Evolutionary conservation across 192 early-diverging fungal genomes (phyloP).

Genomic region (Backusella luteola): DNA sequence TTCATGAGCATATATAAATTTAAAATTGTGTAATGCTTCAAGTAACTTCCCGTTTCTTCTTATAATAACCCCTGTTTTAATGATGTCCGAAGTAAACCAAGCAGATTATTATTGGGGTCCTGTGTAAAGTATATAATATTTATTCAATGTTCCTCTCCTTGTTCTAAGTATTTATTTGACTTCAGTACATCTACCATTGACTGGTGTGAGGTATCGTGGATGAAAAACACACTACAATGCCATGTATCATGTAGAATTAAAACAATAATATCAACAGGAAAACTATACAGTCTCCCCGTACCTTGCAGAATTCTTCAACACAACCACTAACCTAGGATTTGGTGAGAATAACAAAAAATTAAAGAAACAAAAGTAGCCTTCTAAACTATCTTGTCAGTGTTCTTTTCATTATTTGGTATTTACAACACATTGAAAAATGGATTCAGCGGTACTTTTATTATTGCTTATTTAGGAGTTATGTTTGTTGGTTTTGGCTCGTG

Average conservation of each 20-base stretch:
- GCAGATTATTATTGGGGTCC: constrained; percentile 21
- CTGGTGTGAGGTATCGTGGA: constrained; percentile 65
- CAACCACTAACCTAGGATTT: constrained; percentile 67
- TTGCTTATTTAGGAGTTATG: constrained; percentile 58
- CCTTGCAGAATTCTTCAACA: constrained; percentile 82
- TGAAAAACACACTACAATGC: constrained; percentile 17
- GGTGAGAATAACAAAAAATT: constrained; percentile 17
- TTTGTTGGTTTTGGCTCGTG: constrained; percentile 67
- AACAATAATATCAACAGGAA: constrained; percentile 40
- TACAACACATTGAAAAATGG: constrained; percentile 45
- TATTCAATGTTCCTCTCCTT: not conserved
- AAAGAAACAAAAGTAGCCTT: not conserved
- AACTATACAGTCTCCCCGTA: constrained; percentile 69
- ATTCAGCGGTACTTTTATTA: constrained; percentile 52
- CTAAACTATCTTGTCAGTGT: constrained; percentile 26
- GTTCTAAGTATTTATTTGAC: not conserved
- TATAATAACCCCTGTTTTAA: not conserved
- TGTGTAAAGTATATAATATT: constrained; percentile 8
- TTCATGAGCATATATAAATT: not conserved
- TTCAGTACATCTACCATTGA: constrained; percentile 60
- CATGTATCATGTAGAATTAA: not conserved
- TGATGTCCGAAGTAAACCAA: not conserved
- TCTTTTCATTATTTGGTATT: constrained; percentile 60
- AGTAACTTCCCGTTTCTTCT: not conserved
- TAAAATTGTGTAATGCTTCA: constrained; percentile 3